Conservation (phyloP, 2,329 filamentous ascomycete genomes). For the Pyrenophora teres region DNA sequence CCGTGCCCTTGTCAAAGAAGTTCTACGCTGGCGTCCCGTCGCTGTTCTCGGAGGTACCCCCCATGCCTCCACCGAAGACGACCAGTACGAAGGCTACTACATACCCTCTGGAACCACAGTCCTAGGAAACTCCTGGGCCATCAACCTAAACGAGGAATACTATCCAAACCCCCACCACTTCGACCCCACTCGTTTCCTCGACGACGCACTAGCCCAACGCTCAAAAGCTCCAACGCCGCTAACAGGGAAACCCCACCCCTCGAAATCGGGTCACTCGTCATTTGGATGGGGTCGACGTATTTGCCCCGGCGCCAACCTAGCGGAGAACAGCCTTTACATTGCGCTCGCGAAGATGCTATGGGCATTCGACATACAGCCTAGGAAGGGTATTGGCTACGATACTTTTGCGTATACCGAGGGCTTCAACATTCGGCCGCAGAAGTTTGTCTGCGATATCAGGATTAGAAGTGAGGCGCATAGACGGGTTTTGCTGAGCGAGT, state of each 20-base stretch:
- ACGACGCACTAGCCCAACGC: slow-evolving; percentile 23
- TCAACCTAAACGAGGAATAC: slow-evolving; percentile 50
- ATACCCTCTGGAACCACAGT: slow-evolving; percentile 57
- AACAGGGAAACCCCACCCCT: slow-evolving; percentile 35
- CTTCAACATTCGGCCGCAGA: slow-evolving; percentile 48
- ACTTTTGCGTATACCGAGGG: slow-evolving; percentile 50
- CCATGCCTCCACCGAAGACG: slow-evolving; percentile 56
- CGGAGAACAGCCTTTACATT: slow-evolving; percentile 40
- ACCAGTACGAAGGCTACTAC: slow-evolving; percentile 55
- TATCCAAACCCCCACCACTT: slow-evolving; percentile 49
- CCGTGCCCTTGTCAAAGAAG: slow-evolving; percentile 47
- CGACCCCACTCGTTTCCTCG: slow-evolving; percentile 49
- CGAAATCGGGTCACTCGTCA: slow-evolving; percentile 39
- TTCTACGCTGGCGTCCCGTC: slow-evolving; percentile 45
- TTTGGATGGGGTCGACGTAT: slow-evolving; percentile 44
- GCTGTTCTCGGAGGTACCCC: slow-evolving; percentile 53
- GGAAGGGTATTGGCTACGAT: slow-evolving; percentile 43
- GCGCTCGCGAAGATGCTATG: slow-evolving; percentile 41
- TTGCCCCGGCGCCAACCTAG: slow-evolving; percentile 41
- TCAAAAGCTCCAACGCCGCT: slow-evolving; percentile 19
- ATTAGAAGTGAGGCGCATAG: slow-evolving; percentile 40
- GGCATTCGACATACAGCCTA: slow-evolving; percentile 43
- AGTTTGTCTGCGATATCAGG: slow-evolving; percentile 43
- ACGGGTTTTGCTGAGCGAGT: slow-evolving; percentile 37
- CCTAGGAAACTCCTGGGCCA: slow-evolving; percentile 52